These are phyloP conservation scores for Beta corolliflora DNA, from an alignment of 179 eudicot genomes.

Conservation along the genomic window DNA sequence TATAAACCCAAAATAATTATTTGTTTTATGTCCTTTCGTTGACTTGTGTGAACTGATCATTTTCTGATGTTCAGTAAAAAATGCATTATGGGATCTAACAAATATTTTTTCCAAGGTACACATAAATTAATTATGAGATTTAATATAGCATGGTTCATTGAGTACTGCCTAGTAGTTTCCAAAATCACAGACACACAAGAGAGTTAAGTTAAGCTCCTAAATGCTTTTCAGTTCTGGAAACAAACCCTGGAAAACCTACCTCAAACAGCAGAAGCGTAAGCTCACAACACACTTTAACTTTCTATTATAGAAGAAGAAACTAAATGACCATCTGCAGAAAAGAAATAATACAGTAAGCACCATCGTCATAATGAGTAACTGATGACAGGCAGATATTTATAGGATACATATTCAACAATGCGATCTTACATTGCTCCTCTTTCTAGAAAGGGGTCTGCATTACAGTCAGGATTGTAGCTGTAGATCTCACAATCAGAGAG, in stretches of 20 bases:
- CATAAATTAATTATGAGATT: background rate
- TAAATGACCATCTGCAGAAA: slow-evolving; percentile 86
- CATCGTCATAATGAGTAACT: slow-evolving; percentile 1
- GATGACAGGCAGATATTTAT: background rate
- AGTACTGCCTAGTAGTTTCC: background rate
- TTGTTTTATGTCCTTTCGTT: background rate
- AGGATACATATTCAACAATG: background rate
- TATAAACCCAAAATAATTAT: background rate
- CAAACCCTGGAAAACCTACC: slow-evolving; percentile 42
- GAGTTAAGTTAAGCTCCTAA: background rate
- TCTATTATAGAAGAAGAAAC: slow-evolving; percentile 92
- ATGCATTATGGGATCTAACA: background rate
- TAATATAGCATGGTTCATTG: background rate
- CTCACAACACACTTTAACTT: slow-evolving; percentile 88
- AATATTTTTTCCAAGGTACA: no score
- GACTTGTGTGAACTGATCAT: background rate
- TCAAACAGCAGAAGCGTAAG: slow-evolving; percentile 84
- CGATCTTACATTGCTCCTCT: slow-evolving; percentile 88
- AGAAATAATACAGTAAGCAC: background rate
- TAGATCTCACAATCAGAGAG: slow-evolving; percentile 91
- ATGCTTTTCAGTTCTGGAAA: background rate
- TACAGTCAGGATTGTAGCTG: slow-evolving; percentile 83
- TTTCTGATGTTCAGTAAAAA: background rate
- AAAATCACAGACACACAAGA: background rate
- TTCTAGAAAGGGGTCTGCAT: slow-evolving; percentile 80